Evolutionary conservation across 768 basidiomycete species (phyloP).

Genomic region (Hydnomerulius pinastri): DNA sequence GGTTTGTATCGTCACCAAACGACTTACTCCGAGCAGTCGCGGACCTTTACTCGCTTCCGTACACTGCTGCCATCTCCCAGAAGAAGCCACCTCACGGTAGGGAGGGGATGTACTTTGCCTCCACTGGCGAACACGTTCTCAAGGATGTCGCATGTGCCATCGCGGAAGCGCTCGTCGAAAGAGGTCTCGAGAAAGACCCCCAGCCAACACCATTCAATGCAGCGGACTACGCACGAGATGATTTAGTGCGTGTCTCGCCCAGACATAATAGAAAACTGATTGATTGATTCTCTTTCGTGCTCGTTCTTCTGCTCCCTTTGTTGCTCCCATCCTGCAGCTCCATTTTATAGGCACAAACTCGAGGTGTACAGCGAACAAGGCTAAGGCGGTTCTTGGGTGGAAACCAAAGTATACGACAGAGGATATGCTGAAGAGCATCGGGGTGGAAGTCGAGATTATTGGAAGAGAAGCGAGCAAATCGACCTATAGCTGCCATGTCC

Average conservation of each 20-base stretch:
- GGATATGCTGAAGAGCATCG: slow-evolving; percentile 44
- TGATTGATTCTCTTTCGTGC: no score
- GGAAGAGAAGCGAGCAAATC: no score
- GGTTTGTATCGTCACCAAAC: background rate
- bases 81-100: slow-evolving; percentile 22
- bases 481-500: no score
- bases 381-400: slow-evolving; percentile 30
- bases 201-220: slow-evolving; percentile 17
- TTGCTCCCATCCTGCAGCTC: background rate
- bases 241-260: background rate
- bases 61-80: slow-evolving; percentile 8
- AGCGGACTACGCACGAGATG: slow-evolving; percentile 15
- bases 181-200: slow-evolving; percentile 12
- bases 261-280: background rate
- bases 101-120: slow-evolving; percentile 28
- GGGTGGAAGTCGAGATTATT: slow-evolving; percentile 40
- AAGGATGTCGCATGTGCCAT: slow-evolving; percentile 16
- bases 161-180: slow-evolving; percentile 13
- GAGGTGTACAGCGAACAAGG: slow-evolving; percentile 20
- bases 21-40: slow-evolving; percentile 10
- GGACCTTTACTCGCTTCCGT: slow-evolving; percentile 17
- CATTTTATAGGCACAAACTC: slow-evolving; percentile 26
- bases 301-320: background rate
- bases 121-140: slow-evolving; percentile 18
- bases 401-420: slow-evolving; percentile 36